Evolutionary conservation across 169 alveolate genomes (phyloP).

Genomic region (Babesia microti): DNA sequence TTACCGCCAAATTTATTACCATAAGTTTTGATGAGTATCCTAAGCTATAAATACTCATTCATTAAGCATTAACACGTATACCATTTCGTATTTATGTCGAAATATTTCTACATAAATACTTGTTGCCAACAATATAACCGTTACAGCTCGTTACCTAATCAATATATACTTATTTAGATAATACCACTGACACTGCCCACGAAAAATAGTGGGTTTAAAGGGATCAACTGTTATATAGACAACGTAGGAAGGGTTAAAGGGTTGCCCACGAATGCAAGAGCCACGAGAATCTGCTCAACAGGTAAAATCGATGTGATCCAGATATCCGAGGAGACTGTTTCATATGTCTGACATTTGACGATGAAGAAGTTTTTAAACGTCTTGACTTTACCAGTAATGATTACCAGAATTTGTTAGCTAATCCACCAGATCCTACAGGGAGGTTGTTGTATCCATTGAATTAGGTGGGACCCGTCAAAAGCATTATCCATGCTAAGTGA

Average conservation of each 20-base stretch:
- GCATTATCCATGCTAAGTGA: constrained; percentile 33
- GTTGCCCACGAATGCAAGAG: constrained; percentile 74
- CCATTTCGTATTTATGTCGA: too few species aligned
- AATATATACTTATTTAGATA: constrained; percentile 58
- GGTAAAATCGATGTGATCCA: constrained; percentile 21
- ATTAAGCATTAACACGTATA: too few species aligned
- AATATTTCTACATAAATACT: too few species aligned
- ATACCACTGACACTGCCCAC: constrained; percentile 76
- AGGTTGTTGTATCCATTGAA: constrained; percentile 34
- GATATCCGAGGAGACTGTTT: constrained; percentile 80
- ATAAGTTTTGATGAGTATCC: too few species aligned
- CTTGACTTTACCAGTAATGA: constrained; percentile 58
- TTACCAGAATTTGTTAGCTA: constrained; percentile 56
- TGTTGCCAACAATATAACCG: too few species aligned
- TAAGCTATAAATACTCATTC: too few species aligned
- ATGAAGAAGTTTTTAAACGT: constrained; percentile 69
- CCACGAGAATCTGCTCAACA: constrained; percentile 74
- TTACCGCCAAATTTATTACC: too few species aligned
- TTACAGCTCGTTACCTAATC: too few species aligned
- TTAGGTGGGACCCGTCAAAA: constrained; percentile 44
- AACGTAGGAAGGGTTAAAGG: constrained; percentile 74
- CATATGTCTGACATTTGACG: constrained; percentile 73
- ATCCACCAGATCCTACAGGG: constrained; percentile 74
- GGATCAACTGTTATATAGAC: constrained; percentile 76
- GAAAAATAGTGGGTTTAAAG: constrained; percentile 56